Evolutionary conservation across 768 basidiomycete genomes (phyloP), one percentile per base, ranked within the genome.

Genomic region (Termitomyces sp.): DNA sequence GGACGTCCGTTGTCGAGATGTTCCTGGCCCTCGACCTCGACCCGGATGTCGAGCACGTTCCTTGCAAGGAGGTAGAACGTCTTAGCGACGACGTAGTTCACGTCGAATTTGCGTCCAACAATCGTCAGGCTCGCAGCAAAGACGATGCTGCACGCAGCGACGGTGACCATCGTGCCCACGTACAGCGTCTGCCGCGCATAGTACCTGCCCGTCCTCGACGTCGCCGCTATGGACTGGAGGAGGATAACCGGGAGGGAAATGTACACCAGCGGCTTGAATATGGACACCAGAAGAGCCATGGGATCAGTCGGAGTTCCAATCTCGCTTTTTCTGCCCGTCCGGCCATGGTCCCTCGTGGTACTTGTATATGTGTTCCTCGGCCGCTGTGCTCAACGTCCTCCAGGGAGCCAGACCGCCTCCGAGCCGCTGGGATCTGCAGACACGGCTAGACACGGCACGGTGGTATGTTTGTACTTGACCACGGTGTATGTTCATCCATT

Each of bases 1-100:
- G 94, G 92, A 52, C 78, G 75, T n/a, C 78, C 80, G 64, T 77
- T 79, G 63, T 77, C 72, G 48, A 98, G 75, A 69, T 95, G 76
- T 69, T 98, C 93, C 68, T 85, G 85, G 12, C 94, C 95, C 70
- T 98, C 95, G 36, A 98, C 81, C 58, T 86, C 82, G 65, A 97
- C 75, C 49, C 74, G 71, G 62, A 95, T 72, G 64, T 85, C 88
- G 48, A 96, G 69, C 2, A 84, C 69, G 18, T 80, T 83, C 36
- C 84, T 79, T 51, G 85, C 84, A 57, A 91, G 58, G 49, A 70
- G 66, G 75, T 96, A 92, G 79, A 98, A 98, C 49, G 82, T 83
- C 62, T 89, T 77, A 10, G 94, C 96, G 46, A 95, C 87, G 67
- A 88, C 77, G 65, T 81, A 86, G 75, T 95, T 93, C 61, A 89